phyloP scores from a whole-genome alignment of 768 basidiomycete species.

The Xerocomus spinulosus region DNA sequence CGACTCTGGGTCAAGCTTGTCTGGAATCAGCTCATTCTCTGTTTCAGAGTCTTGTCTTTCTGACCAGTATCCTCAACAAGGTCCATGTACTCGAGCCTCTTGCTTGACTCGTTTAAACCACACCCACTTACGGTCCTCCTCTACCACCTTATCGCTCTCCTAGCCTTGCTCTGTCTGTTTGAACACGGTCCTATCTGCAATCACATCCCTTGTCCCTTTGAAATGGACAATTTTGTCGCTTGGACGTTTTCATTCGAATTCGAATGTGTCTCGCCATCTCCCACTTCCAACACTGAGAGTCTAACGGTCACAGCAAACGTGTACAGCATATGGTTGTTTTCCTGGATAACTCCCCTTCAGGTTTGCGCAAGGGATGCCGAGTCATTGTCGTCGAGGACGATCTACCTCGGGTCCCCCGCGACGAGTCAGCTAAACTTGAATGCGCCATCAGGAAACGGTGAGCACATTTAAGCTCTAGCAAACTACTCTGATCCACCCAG shows the following conservation, averaged over 20 bases:
- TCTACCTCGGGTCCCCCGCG: constrained; percentile 65
- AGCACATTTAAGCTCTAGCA: constrained; percentile 25
- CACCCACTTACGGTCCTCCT: constrained; percentile 63
- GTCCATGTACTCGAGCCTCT: constrained; percentile 58
- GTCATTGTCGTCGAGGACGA: constrained; percentile 80
- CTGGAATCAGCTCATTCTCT: constrained; percentile 19
- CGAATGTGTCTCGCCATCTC: constrained; percentile 65
- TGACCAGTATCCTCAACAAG: constrained; percentile 37
- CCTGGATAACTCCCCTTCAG: constrained; percentile 81
- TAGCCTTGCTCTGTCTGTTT: constrained; percentile 67
- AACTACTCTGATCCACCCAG: constrained; percentile 60
- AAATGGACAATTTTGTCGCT: constrained; percentile 41
- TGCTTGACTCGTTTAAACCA: constrained; percentile 68
- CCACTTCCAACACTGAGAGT: constrained; percentile 48
- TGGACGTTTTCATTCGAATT: constrained; percentile 54
- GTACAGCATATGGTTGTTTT: constrained; percentile 78
- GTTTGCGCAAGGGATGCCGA: constrained; percentile 63
- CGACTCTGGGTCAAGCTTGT: constrained; percentile 64
- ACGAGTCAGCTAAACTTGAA: constrained; percentile 72
- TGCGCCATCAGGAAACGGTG: constrained; percentile 61
- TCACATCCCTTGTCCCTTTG: constrained; percentile 38
- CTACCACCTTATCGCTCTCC: constrained; percentile 70
- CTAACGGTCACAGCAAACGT: constrained; percentile 81
- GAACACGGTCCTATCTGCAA: constrained; percentile 54
- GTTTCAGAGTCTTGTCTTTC: constrained; percentile 45